Evolutionary conservation across 176 grass and related monocot species (phyloP).

Genomic region (Oryza glumipatula): DNA sequence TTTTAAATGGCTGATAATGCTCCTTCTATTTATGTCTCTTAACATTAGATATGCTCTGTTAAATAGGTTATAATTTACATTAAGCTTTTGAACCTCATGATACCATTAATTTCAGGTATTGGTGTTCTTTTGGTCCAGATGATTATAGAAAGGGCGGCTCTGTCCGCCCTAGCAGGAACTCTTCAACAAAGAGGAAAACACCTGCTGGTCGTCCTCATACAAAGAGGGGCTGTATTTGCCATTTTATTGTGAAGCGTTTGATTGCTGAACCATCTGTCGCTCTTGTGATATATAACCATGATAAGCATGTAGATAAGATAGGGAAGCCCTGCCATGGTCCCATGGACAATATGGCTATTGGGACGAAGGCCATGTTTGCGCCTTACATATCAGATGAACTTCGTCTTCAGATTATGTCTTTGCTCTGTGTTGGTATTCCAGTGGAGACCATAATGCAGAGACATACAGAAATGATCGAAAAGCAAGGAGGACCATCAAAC

Average conservation of each 20-base stretch:
- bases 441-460: slow-evolving; percentile 98
- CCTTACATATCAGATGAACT: slow-evolving; percentile 94
- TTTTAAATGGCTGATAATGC: not conserved
- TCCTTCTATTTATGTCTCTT: not conserved
- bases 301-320: slow-evolving; percentile 96
- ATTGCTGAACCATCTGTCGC: slow-evolving; percentile 91
- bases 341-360: slow-evolving; percentile 83
- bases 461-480: slow-evolving; percentile 77
- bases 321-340: slow-evolving; percentile 88
- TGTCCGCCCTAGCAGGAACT: slow-evolving; percentile 79
- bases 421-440: slow-evolving; percentile 89
- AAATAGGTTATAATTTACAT: slow-evolving; percentile 30
- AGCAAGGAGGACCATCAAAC: slow-evolving; percentile 86
- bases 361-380: slow-evolving; percentile 90
- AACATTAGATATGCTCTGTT: slow-evolving; percentile 5
- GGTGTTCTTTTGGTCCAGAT: slow-evolving; percentile 98
- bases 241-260: slow-evolving; percentile 98
- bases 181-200: slow-evolving; percentile 66
- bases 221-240: slow-evolving; percentile 96
- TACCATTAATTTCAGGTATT: slow-evolving; percentile 70
- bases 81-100: slow-evolving; percentile 22
- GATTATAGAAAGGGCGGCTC: slow-evolving; percentile 82
- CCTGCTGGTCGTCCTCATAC: slow-evolving; percentile 92
- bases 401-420: slow-evolving; percentile 83
- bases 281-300: slow-evolving; percentile 95